Evolutionary conservation across 1,284 basidiomycete genomes (phyloP), one percentile per base, ranked within the genome.

Genomic region (Cerioporus squamosus): DNA sequence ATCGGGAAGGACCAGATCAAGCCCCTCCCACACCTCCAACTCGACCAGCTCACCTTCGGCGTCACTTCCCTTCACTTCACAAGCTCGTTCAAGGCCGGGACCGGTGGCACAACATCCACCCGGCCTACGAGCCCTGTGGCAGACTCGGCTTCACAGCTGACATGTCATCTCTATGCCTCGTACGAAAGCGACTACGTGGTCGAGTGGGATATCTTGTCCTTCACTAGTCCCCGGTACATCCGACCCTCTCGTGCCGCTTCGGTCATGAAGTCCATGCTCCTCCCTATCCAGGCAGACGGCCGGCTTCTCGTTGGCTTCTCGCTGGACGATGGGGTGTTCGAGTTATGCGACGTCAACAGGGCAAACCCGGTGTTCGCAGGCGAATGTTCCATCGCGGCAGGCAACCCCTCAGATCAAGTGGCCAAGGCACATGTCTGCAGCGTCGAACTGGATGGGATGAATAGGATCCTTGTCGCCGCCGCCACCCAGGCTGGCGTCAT

Each of bases 401-500:
- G 90, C 7, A 84, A 81, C 63, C 75, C 81, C 0, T 63, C 73
- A 15, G 87, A 91, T 66, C 69, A 72, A 9, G 82, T 87, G 22
- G 73, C 79, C 36, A 77, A 74, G 59, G 79, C 83, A 15, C 79
- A 86, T 67, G 81, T 81, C 5, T 85, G 83, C 63, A 71, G 72
- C 43, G 71, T 82, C 46, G 78, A 82, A 51, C 69, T 88, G 44
- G 81, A 79, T 40, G 82, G 82, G 2, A 74, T 72, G 46, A 73
- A 71, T n/a, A 80, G 79, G 20, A 70, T 84, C n/a, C 77, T 93
- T 62, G 70, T 93, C 17, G 84, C 79, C 29, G 79, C 84, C 15
- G 85, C 85, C 8, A 87, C 89, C 1, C 80, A 84, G 43, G 80
- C 82, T 0, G 92, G 91, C 3, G 76, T 84, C 9, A 78, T 94